These are phyloP conservation scores for Blastobotrys americana DNA, from an alignment of 805 yeast genomes.

Conservation along the genomic window DNA sequence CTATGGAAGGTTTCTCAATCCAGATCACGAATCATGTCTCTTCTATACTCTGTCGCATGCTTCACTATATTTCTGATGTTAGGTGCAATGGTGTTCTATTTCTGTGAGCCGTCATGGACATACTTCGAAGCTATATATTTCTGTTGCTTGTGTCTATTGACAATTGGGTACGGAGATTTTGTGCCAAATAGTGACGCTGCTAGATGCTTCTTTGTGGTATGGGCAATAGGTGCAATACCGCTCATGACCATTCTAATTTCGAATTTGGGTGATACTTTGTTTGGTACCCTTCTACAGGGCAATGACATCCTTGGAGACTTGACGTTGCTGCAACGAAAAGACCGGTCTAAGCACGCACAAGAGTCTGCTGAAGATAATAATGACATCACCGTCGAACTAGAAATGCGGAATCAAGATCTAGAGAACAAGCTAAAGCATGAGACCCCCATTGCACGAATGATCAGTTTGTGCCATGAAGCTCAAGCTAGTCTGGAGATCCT, in stretches of 20 bases:
- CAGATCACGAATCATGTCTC: constrained; percentile 21
- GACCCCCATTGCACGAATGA: background rate
- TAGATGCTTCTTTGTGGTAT: constrained; percentile 61
- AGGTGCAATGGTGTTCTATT: constrained; percentile 61
- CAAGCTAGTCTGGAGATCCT: constrained; percentile 1
- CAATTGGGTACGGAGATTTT: constrained; percentile 81
- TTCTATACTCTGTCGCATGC: constrained; percentile 42
- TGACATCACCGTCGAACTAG: background rate
- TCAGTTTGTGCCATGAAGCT: constrained; percentile 4
- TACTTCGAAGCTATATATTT: constrained; percentile 71
- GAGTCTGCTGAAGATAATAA: constrained; percentile 2
- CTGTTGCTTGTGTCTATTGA: constrained; percentile 63
- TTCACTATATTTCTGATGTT: constrained; percentile 50
- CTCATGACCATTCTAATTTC: constrained; percentile 77
- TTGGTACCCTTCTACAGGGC: constrained; percentile 14
- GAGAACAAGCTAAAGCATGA: background rate
- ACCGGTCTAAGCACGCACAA: constrained; percentile 1
- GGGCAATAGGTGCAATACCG: constrained; percentile 83
- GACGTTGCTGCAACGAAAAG: constrained; percentile 2
- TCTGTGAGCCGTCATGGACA: constrained; percentile 56
- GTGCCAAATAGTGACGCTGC: constrained; percentile 61
- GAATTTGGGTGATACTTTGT: constrained; percentile 53
- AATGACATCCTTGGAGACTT: constrained; percentile 17
- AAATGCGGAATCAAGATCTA: background rate
- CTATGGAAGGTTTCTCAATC: constrained; percentile 25